A percentile compares a stretch with the other conserved stretches of the same genome.
These are phyloP conservation scores for Plasmodium ovale DNA, from an alignment of 169 alveolate species.

Conservation along the genomic window DNA sequence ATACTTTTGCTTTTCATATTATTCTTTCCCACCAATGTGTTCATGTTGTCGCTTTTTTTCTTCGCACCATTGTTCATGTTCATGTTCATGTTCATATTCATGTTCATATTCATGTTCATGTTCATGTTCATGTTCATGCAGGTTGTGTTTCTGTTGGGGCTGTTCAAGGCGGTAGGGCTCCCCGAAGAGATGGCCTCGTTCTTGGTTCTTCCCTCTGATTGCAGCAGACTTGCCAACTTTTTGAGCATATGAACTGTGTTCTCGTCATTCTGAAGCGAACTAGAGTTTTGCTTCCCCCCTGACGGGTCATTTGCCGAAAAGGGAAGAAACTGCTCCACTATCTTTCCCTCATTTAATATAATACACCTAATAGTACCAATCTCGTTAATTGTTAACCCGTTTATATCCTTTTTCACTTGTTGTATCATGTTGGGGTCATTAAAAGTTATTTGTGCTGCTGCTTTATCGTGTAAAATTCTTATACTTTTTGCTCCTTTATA, in stretches of 20 bases:
- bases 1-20: conserved; percentile 21
- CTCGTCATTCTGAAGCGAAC: conserved; percentile 8
- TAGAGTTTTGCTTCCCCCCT: neutral
- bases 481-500: conserved; percentile 68
- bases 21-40: conserved; percentile 9
- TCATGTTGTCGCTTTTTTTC: neutral
- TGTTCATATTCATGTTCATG: neutral
- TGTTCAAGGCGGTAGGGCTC: neutral
- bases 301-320: conserved; percentile 71
- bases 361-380: conserved; percentile 75
- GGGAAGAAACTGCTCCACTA: conserved; percentile 66
- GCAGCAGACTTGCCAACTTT: conserved; percentile 42
- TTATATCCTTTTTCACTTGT: conserved; percentile 72
- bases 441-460: conserved; percentile 77
- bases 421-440: conserved; percentile 73
- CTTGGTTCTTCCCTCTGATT: neutral
- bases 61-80: neutral
- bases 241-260: conserved; percentile 55
- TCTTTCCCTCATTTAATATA: conserved; percentile 67
- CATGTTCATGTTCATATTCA: neutral
- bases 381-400: conserved; percentile 68
- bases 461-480: conserved; percentile 51
- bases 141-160: too few species aligned
- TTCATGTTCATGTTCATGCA: neutral
- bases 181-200: neutral